Conservation (phyloP, 352 stramenopile genomes). For the Globisporangium uncinulatum region DNA sequence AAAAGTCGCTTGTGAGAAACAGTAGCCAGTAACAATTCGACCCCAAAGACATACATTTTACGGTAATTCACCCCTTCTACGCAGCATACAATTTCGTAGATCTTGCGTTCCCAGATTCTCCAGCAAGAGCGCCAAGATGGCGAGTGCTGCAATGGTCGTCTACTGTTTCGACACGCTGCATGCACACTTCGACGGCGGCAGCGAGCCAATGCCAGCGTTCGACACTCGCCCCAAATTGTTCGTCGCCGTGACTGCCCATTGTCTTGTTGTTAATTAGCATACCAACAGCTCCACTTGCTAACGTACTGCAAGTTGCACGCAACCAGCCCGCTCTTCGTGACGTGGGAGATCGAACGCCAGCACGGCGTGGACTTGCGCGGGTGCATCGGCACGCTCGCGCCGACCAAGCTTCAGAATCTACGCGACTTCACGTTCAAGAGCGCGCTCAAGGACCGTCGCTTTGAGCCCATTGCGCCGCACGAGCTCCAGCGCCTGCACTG, state of each 20-base stretch:
- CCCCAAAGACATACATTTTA: too few species aligned
- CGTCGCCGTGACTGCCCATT: slow-evolving; percentile 3
- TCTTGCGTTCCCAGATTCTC: neutral
- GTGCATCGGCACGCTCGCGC: slow-evolving; percentile 74
- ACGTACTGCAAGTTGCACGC: too few species aligned
- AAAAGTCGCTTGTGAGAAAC: too few species aligned
- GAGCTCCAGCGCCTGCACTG: slow-evolving; percentile 65
- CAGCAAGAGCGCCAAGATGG: slow-evolving; percentile 30
- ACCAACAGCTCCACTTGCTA: too few species aligned
- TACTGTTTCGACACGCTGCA: slow-evolving; percentile 83
- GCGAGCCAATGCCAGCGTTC: slow-evolving; percentile 48
- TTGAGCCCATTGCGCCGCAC: slow-evolving; percentile 63
- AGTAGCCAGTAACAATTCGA: too few species aligned
- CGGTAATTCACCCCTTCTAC: too few species aligned
- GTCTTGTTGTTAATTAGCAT: neutral
- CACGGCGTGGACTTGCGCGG: slow-evolving; percentile 46
- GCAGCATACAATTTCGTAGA: too few species aligned
- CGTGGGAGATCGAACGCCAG: slow-evolving; percentile 71
- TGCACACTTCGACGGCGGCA: slow-evolving; percentile 50
- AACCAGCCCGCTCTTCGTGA: slow-evolving; percentile 73
- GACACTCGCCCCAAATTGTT: slow-evolving; percentile 57
- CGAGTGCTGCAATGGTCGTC: slow-evolving; percentile 73
- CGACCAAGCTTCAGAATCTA: slow-evolving; percentile 57
- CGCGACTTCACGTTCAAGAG: slow-evolving; percentile 83
- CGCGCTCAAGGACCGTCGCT: slow-evolving; percentile 67